Evolutionary conservation across 2,329 filamentous ascomycete species (phyloP).

Genomic region (Alternaria gansuensis): DNA sequence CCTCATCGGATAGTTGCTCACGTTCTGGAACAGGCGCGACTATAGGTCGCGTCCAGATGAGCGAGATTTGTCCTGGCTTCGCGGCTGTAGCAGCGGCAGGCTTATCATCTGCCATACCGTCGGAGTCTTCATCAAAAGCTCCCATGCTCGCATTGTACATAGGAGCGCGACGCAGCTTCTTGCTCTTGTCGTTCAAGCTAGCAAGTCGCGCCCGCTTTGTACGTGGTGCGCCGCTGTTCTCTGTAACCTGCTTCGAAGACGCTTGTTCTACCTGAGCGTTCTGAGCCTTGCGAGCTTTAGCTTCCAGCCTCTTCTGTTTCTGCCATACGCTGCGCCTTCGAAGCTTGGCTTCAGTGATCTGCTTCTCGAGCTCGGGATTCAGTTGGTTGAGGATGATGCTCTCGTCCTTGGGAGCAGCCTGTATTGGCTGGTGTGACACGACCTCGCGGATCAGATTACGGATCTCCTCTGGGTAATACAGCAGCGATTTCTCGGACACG

Average conservation of each 20-base stretch:
- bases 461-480: constrained; percentile 48
- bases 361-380: constrained; percentile 33
- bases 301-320: constrained; percentile 30
- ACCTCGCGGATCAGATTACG: constrained; percentile 37
- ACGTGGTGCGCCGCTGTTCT: constrained; percentile 17
- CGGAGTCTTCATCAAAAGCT: constrained; percentile 23
- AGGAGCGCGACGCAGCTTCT: constrained; percentile 29
- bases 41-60: constrained; percentile 20
- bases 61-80: constrained; percentile 21
- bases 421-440: constrained; percentile 28
- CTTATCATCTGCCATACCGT: constrained; percentile 15
- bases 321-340: constrained; percentile 26
- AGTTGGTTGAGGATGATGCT: constrained; percentile 37
- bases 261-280: constrained; percentile 33
- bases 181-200: constrained; percentile 41
- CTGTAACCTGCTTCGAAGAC: constrained; percentile 19
- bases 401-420: constrained; percentile 41
- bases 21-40: constrained; percentile 12
- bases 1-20: constrained; percentile 7
- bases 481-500: constrained; percentile 33
- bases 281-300: constrained; percentile 31
- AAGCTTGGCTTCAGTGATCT: constrained; percentile 32
- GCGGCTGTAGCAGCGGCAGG: constrained; percentile 11
- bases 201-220: constrained; percentile 35
- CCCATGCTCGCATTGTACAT: constrained; percentile 12